These are phyloP conservation scores for Cyclotella baltica DNA, from an alignment of 108 stramenopile species.

Conservation along the genomic window DNA sequence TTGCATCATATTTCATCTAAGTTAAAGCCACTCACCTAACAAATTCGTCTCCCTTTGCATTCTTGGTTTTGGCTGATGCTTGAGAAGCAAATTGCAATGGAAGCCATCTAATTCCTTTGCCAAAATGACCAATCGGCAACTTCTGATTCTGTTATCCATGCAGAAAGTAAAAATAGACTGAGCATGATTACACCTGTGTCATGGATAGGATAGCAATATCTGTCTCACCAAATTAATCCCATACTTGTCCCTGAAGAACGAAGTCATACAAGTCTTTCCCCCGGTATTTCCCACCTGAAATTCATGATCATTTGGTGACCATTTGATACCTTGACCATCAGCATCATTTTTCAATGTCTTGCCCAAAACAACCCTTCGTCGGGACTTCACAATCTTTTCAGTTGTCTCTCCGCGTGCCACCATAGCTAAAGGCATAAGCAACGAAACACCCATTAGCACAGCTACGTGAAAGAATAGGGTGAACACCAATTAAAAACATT, in stretches of 20 bases:
- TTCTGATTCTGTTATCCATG: slow-evolving; percentile 16
- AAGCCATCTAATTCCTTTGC: slow-evolving; percentile 35
- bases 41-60: slow-evolving; percentile 22
- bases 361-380: slow-evolving; percentile 13
- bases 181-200: too few species aligned
- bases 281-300: slow-evolving; percentile 9
- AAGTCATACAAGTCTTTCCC: not conserved
- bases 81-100: slow-evolving; percentile 47
- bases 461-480: too few species aligned
- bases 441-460: not conserved
- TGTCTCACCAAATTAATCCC: slow-evolving; percentile 22
- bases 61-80: slow-evolving; percentile 38
- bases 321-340: not conserved
- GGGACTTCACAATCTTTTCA: slow-evolving; percentile 10
- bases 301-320: slow-evolving; percentile 15
- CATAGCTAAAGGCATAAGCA: not conserved
- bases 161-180: not conserved
- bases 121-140: slow-evolving; percentile 45
- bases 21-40: not conserved
- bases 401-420: slow-evolving; percentile 1
- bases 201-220: not conserved
- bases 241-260: slow-evolving; percentile 14
- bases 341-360: not conserved
- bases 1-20: not conserved
- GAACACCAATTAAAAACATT: not conserved